Evolutionary conservation across 352 stramenopile species (phyloP), one percentile per base, ranked within the genome.

Genomic region (Labyrinthula sp.): DNA sequence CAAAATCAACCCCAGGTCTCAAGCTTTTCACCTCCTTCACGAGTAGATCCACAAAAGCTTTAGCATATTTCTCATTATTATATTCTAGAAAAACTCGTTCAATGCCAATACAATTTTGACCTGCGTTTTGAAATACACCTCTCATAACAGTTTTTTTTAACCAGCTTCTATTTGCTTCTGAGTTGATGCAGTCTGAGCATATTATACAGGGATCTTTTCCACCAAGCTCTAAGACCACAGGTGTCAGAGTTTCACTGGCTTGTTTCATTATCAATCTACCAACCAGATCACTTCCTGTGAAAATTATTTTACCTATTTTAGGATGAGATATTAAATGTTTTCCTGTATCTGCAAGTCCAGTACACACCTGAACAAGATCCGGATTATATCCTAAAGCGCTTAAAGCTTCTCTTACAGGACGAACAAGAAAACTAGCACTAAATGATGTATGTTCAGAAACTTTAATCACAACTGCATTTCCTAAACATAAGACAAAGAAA

Each of bases 251-350:
- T 20, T 65, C 50, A n/a, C 65, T 59, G 3, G 71, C 71, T 18
- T 52, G 63, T 30, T 61, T 46, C 73, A 82, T 81, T 1, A 87
- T 71, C 41, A 75, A 69, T n/a, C 60, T 57, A 31, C 75, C 75
- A 31, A 86, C 75, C 26, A 54, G 58, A 6, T 77, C 73, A 41
- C 62, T 77, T n/a, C 76, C 76, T 8, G 73, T 83, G 48, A 89
- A 89, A 49, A 86, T 83, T 39, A 89, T 74, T 55, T 89, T 86
- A 52, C 83, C 72, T 33, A 89, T 67, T 31, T 71, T 45, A 52
- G 61, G 71, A n/a, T n/a, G n/a, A 12, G 61, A 56, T 8, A 82
- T 72, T 29, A 89, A 60, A 1, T 75, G 74, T 38, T 58, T 62
- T 20, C 77, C 77, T n/a, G 74, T 65, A 23, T 79, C 71, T 2